Evolutionary conservation across 768 basidiomycete species (phyloP).

Genomic region (Inosperma sp.): DNA sequence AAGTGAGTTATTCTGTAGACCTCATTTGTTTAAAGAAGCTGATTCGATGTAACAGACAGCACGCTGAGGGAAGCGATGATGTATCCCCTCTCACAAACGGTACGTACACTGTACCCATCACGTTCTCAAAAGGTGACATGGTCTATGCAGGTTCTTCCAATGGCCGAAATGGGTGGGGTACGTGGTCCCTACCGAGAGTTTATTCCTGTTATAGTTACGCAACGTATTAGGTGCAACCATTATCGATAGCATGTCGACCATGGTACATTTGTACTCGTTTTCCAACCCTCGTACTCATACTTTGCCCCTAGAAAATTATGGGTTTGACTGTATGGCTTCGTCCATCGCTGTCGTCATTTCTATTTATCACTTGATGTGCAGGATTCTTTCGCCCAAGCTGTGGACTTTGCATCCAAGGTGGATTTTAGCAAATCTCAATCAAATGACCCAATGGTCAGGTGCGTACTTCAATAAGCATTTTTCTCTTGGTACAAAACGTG

Average conservation of each 20-base stretch:
- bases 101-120: constrained; percentile 14
- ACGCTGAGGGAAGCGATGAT: constrained; percentile 61
- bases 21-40: neutral
- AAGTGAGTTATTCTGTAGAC: constrained; percentile 34
- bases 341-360: neutral
- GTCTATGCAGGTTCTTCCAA: constrained; percentile 33
- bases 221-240: constrained; percentile 54
- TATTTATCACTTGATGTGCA: constrained; percentile 19
- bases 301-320: constrained; percentile 47
- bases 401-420: constrained; percentile 47
- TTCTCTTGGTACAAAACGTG: neutral
- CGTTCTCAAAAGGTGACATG: neutral
- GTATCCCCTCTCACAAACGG: constrained; percentile 45
- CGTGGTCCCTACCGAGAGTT: neutral
- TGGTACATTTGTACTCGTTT: constrained; percentile 37
- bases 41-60: constrained; percentile 33
- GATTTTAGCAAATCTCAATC: constrained; percentile 53
- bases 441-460: constrained; percentile 39
- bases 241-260: constrained; percentile 56
- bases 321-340: constrained; percentile 37
- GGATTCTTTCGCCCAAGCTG: constrained; percentile 52
- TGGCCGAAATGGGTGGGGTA: constrained; percentile 46
- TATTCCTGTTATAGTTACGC: constrained; percentile 14
- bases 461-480: neutral
- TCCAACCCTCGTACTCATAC: neutral